phyloP scores from a whole-genome alignment of 768 basidiomycete genomes.

The Boletus reticulatus region DNA sequence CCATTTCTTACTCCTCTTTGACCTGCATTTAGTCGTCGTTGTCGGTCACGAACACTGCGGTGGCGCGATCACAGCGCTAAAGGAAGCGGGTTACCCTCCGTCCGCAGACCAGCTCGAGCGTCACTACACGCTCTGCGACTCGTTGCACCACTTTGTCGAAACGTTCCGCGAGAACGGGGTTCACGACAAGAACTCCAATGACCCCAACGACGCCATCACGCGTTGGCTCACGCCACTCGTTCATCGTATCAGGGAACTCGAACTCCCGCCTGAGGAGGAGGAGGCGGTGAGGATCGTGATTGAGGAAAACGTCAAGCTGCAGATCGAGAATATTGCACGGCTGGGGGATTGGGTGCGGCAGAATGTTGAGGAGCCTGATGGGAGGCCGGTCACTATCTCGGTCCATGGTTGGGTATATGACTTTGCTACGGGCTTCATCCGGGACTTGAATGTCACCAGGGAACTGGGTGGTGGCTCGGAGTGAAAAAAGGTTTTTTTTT shows the following conservation, averaged over 20 bases:
- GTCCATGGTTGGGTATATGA: conserved; percentile 78
- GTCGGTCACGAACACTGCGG: conserved; percentile 86
- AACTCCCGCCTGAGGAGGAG: conserved; percentile 26
- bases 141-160: conserved; percentile 9
- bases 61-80: conserved; percentile 50
- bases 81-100: background rate
- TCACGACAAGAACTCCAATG: conserved; percentile 19
- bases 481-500: background rate
- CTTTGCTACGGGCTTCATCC: conserved; percentile 53
- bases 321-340: conserved; percentile 17
- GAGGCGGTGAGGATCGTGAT: conserved; percentile 37
- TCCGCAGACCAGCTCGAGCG: background rate
- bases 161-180: background rate
- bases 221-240: conserved; percentile 75
- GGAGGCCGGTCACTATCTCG: conserved; percentile 39
- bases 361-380: background rate
- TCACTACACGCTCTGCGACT: conserved; percentile 13
- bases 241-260: conserved; percentile 42
- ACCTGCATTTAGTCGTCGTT: conserved; percentile 59
- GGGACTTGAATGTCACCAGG: conserved; percentile 51
- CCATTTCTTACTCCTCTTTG: background rate
- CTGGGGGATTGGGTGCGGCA: background rate
- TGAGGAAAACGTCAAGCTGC: conserved; percentile 58
- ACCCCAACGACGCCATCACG: conserved; percentile 49
- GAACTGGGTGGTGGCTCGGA: conserved; percentile 4